Evolutionary conservation across 495 filamentous ascomycete genomes (phyloP).

Genomic region (Aspergillus leporis): DNA sequence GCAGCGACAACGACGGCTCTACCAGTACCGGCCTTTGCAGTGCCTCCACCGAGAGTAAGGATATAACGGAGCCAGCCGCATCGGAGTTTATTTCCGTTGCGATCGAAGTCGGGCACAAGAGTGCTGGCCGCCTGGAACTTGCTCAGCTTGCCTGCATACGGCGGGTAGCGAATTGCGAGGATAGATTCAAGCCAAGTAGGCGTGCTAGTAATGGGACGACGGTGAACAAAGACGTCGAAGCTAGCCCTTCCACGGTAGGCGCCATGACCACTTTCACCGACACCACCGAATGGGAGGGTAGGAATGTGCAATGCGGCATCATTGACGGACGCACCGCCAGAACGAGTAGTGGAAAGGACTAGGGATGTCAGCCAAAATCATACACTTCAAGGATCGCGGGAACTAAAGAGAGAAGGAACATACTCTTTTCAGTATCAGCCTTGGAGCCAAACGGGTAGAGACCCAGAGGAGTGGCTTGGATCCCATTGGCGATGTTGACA

Average conservation of each 20-base stretch:
- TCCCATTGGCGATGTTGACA: conserved; percentile 69
- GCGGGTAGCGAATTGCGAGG: conserved; percentile 78
- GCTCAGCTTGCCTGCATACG: conserved; percentile 64
- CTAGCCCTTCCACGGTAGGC: conserved; percentile 79
- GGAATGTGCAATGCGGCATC: conserved; percentile 83
- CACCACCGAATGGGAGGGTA: conserved; percentile 84
- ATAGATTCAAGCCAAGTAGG: conserved; percentile 80
- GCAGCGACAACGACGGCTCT: conserved; percentile 46
- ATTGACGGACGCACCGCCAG: conserved; percentile 79
- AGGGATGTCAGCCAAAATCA: conserved; percentile 16
- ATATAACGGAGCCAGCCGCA: conserved; percentile 47
- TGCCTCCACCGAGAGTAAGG: conserved; percentile 47
- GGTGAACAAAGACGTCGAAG: conserved; percentile 84
- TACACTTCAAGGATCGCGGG: neutral
- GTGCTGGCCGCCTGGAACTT: conserved; percentile 57
- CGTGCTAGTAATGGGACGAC: conserved; percentile 70
- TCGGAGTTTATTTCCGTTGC: conserved; percentile 62
- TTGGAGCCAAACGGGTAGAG: conserved; percentile 84
- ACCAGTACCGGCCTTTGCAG: conserved; percentile 38
- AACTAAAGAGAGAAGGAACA: conserved; percentile 15
- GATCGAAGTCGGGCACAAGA: conserved; percentile 78
- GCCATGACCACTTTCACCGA: conserved; percentile 82
- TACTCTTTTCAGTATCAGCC: conserved; percentile 67
- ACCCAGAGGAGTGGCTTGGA: conserved; percentile 77
- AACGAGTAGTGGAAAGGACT: conserved; percentile 66